phyloP scores from a whole-genome alignment of 1,139 yeast genomes.

The Hansenula anomala region DNA sequence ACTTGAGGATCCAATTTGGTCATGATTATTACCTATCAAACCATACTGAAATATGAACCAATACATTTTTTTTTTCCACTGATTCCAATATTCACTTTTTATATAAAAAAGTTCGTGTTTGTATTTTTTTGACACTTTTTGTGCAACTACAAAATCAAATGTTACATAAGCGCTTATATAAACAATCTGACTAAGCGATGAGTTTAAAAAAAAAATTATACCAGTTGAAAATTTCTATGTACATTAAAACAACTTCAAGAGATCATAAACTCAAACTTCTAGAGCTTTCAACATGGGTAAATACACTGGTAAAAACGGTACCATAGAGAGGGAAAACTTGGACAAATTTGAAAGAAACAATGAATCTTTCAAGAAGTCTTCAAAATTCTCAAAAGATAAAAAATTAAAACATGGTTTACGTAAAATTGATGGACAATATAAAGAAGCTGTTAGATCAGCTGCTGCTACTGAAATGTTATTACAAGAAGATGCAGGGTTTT shows the following conservation, averaged over 20 bases:
- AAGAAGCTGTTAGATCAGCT: constrained; percentile 75
- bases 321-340: constrained; percentile 21
- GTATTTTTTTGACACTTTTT: no score
- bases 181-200: constrained; percentile 4
- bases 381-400: constrained; percentile 40
- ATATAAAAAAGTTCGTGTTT: no score
- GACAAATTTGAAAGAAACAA: constrained; percentile 24
- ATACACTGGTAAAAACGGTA: constrained; percentile 14
- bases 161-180: no score
- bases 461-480: constrained; percentile 82
- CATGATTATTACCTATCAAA: no score
- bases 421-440: constrained; percentile 66
- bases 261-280: not conserved
- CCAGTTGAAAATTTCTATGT: not conserved
- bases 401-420: constrained; percentile 62
- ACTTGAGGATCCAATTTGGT: not conserved
- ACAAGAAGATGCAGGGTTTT: constrained; percentile 77
- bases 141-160: no score
- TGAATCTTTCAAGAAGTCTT: constrained; percentile 12
- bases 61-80: no score
- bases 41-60: no score
- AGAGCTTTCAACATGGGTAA: constrained; percentile 12
- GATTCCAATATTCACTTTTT: no score
- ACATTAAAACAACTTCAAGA: not conserved
- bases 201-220: not conserved